Evolutionary conservation across 2,329 filamentous ascomycete genomes (phyloP), one percentile per base, ranked within the genome.

Genomic region (Fusarium citri): DNA sequence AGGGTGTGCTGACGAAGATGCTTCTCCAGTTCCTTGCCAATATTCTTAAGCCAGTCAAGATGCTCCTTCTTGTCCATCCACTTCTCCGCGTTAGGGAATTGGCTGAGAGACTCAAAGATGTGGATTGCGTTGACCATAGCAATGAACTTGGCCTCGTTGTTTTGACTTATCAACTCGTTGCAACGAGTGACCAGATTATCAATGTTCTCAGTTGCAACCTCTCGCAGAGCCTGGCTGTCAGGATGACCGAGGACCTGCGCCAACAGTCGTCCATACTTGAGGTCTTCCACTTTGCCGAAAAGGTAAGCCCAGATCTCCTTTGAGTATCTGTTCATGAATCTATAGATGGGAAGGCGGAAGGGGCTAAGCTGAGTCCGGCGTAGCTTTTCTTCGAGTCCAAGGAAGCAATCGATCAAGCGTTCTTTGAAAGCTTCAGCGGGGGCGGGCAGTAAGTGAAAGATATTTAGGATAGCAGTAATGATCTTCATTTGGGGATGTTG

Each of bases 401-500:
- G 84, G n/a, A 97, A 93, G 54, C 92, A 93, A 71, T 97, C 92
- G 50, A 98, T 93, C 45, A 99, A 87, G 30, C 92, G 89, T 65
- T 94, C 93, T 80, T 98, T 94, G 78, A 99, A 99, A 18, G 91
- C 90, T 64, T 94, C 93, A 3, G 97, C 97, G 12, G 94, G 94
- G 0, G 93, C 87, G 0, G 97, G 96, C 7, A 99, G 85, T n/a
- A 99, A 86, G 78, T 98, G 94, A 79, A 99, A 99, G 59, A 99
- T 95, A 76, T 97, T 96, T 78, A 99, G 92, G 56, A 98, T 97
- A 0, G 95, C 93, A 5, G 94, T 92, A 40, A 98, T 94, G 48
- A 98, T 92, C 81, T 96, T 97, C 91, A 99, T 97, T 72, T 93
- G 91, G 16, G 89, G 88, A 73, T 96, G 92, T 77, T 98, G 94